Conservation (phyloP, 139 green algal genomes). For the Asterochloris erici region DNA sequence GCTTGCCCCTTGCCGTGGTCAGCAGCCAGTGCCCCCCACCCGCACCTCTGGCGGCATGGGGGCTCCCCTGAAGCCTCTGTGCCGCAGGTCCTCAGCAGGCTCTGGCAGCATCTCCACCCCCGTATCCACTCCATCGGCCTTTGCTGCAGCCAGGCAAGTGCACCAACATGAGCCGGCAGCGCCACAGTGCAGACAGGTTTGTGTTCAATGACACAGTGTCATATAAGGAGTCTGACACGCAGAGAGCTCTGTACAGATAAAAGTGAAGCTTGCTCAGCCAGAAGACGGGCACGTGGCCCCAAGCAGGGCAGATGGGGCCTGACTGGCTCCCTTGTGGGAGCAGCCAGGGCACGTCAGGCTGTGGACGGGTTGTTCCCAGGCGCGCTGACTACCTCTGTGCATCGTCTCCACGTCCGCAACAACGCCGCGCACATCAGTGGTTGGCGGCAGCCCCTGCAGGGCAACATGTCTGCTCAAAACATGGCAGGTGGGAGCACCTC, state of each 20-base stretch:
- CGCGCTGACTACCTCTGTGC: constrained; percentile 4
- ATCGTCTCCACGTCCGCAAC: constrained; percentile 17
- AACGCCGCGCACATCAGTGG: constrained; percentile 47
- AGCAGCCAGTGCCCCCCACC: background rate
- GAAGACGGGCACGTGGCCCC: too few species aligned
- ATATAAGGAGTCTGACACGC: too few species aligned
- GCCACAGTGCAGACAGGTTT: too few species aligned
- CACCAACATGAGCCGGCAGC: too few species aligned
- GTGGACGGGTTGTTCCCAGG: too few species aligned
- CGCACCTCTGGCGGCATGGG: constrained; percentile 14
- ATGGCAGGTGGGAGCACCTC: too few species aligned
- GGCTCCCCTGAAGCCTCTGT: constrained; percentile 14
- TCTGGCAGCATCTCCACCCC: background rate
- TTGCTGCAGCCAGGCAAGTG: background rate
- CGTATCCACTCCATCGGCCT: background rate
- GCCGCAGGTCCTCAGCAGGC: background rate
- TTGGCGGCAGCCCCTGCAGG: constrained; percentile 61
- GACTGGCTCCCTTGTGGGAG: too few species aligned
- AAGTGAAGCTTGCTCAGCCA: too few species aligned
- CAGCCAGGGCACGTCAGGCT: too few species aligned
- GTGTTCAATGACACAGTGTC: too few species aligned
- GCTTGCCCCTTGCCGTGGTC: background rate
- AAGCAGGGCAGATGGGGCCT: too few species aligned
- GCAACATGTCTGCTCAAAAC: background rate
- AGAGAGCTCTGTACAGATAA: too few species aligned